phyloP scores from a whole-genome alignment of 2,329 filamentous ascomycete species.

The Tolypocladium tropicale region DNA sequence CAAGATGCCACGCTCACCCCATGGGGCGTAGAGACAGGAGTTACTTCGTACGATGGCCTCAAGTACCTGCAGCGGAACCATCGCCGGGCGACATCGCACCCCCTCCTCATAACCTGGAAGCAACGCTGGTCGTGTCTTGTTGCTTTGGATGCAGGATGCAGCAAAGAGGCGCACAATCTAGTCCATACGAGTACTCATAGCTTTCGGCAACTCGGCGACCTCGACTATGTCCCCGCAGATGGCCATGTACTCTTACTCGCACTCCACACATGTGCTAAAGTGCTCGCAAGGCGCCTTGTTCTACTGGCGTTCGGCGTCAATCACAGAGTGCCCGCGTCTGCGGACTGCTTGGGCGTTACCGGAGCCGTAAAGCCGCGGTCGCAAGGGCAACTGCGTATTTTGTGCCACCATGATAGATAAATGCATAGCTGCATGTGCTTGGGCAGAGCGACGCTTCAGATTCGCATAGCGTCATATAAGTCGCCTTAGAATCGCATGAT shows the following conservation, averaged over 20 bases:
- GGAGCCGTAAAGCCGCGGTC: neutral
- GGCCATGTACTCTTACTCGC: too few relatives aligned
- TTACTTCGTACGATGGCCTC: slow-evolving; percentile 1
- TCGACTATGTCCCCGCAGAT: too few relatives aligned
- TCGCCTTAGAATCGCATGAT: neutral
- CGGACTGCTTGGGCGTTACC: neutral
- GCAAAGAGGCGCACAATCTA: neutral
- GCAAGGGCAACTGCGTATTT: too few relatives aligned
- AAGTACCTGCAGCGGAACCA: neutral
- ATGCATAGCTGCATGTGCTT: neutral
- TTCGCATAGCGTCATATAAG: neutral
- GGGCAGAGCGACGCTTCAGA: neutral
- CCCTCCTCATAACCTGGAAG: neutral
- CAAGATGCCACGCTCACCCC: neutral
- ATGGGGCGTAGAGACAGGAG: neutral
- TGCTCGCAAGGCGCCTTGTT: neutral
- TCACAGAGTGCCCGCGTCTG: neutral
- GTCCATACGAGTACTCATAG: too few relatives aligned
- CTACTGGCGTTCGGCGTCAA: neutral
- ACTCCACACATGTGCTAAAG: too few relatives aligned
- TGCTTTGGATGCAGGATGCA: neutral
- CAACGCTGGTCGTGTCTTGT: neutral
- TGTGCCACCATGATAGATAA: neutral
- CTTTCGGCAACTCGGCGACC: too few relatives aligned
- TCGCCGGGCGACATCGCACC: neutral